Evolutionary conservation across 2,329 filamentous ascomycete genomes (phyloP).

Genomic region (Neopestalotiopsis clavispora): DNA sequence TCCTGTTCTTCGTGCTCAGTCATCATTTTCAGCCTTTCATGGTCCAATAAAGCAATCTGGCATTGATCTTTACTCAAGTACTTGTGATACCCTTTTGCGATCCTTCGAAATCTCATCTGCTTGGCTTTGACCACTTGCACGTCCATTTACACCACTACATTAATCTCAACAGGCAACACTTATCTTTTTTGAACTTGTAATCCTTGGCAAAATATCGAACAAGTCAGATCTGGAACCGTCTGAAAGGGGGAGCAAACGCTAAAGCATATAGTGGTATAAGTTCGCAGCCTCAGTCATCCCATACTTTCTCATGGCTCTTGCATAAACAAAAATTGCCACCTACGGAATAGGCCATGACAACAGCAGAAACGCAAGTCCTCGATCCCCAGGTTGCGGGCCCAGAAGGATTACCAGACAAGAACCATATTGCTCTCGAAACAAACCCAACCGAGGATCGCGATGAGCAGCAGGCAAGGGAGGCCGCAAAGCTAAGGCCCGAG

Average conservation of each 20-base stretch:
- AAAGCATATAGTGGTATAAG: neutral
- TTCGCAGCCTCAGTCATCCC: neutral
- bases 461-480: conserved; percentile 35
- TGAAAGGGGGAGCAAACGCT: neutral
- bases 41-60: neutral
- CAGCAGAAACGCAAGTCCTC: neutral
- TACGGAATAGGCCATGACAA: conserved; percentile 3
- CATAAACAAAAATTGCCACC: neutral
- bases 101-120: neutral
- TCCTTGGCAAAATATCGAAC: neutral
- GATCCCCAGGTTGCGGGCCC: neutral
- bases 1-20: neutral
- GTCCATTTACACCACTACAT: neutral
- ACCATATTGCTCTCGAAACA: neutral
- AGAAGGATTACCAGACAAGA: conserved; percentile 11
- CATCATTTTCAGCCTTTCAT: neutral
- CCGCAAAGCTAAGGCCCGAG: conserved; percentile 45
- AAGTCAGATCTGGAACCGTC: neutral
- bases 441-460: conserved; percentile 22
- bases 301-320: neutral
- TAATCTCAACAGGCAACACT: neutral
- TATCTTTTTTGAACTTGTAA: neutral
- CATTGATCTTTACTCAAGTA: neutral
- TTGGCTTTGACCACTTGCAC: neutral
- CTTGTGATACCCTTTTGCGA: neutral